Conservation (phyloP, 1,284 basidiomycete species). For the Trametes pubescens region DNA sequence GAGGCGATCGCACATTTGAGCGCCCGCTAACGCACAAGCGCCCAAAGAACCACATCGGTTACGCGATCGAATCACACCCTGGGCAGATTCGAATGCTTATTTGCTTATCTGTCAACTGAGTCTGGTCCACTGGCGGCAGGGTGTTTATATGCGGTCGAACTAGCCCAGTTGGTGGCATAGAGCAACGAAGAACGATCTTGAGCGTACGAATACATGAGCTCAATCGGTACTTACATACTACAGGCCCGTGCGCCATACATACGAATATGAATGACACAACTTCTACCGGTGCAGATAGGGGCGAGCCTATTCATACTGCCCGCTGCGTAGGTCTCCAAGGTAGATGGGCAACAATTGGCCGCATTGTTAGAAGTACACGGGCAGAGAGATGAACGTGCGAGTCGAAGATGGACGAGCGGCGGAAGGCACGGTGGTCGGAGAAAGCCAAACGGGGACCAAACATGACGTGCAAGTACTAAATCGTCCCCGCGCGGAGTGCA, state of each 20-base stretch:
- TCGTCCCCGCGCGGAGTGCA: constrained; percentile 23
- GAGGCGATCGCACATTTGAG: background rate
- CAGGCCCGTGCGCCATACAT: too few species aligned
- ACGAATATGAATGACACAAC: too few species aligned
- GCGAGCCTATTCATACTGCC: too few species aligned
- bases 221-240: too few species aligned
- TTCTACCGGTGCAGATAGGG: background rate
- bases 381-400: constrained; percentile 27
- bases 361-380: background rate
- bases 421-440: constrained; percentile 25
- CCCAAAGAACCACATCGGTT: background rate
- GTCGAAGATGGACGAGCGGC: constrained; percentile 7
- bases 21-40: background rate
- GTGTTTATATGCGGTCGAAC: background rate
- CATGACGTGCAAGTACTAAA: constrained; percentile 14
- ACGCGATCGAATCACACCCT: background rate
- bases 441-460: constrained; percentile 29
- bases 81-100: background rate
- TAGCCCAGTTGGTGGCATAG: too few species aligned
- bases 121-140: background rate
- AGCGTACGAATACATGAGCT: too few species aligned
- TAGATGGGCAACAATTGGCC: background rate
- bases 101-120: background rate
- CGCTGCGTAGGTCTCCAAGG: too few species aligned
- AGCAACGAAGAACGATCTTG: too few species aligned